These are phyloP conservation scores for Apiosordaria backusii DNA, from an alignment of 495 filamentous ascomycete species.

Conservation along the genomic window DNA sequence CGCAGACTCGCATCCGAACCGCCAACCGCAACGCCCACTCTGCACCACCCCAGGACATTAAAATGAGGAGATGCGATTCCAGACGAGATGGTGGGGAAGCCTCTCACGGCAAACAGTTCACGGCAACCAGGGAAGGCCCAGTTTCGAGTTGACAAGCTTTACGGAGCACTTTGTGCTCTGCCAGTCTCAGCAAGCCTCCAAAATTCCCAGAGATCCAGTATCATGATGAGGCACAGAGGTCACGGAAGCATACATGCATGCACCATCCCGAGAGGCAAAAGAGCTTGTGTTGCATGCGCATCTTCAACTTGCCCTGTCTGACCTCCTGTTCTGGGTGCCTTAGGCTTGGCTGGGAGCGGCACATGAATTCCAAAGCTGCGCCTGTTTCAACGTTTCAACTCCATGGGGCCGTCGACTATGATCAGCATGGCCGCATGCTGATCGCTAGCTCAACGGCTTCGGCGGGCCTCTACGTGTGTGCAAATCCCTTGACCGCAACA, in stretches of 20 bases:
- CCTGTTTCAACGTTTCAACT: conserved; percentile 16
- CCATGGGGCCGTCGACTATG: not conserved
- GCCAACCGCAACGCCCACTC: not conserved
- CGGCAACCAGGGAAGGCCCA: not conserved
- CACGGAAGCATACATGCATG: not conserved
- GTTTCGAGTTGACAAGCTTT: not conserved
- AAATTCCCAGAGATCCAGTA: not conserved
- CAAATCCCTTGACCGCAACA: too few relatives aligned
- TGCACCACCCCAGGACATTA: conserved; percentile 2
- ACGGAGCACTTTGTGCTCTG: not conserved
- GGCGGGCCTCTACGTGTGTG: not conserved
- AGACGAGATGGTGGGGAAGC: not conserved
- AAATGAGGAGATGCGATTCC: conserved; percentile 1
- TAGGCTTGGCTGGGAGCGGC: conserved; percentile 14
- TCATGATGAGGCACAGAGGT: not conserved
- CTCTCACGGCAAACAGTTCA: not conserved
- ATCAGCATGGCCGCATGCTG: not conserved
- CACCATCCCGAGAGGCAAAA: not conserved
- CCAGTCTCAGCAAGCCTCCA: not conserved
- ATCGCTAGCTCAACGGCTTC: not conserved
- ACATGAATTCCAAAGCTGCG: conserved; percentile 8
- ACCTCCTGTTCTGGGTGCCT: not conserved
- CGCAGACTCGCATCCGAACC: not conserved
- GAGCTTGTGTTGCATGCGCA: not conserved
- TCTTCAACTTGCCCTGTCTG: conserved; percentile 4